Evolutionary conservation across 2,329 filamentous ascomycete species (phyloP).

Genomic region (Hymenoscyphus fraxineus): DNA sequence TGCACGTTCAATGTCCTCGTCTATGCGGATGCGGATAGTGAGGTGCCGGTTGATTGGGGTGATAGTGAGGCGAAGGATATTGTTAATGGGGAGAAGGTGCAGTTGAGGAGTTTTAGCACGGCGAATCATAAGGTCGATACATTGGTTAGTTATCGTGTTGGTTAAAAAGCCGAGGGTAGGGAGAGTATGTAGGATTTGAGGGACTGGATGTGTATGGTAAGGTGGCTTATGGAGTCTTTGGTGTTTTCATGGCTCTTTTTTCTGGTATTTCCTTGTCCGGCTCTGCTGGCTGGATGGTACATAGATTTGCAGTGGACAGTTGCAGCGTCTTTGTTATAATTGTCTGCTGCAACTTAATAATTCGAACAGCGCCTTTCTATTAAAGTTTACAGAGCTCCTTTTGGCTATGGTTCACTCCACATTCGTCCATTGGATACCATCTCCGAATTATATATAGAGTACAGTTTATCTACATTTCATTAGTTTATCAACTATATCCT

Average conservation of each 20-base stretch:
- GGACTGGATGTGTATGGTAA: not conserved
- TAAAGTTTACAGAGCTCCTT: too few relatives aligned
- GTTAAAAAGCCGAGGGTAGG: not conserved
- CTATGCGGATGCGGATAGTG: constrained; percentile 93
- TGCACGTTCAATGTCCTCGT: constrained; percentile 99
- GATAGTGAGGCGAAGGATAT: constrained; percentile 99
- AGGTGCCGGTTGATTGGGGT: constrained; percentile 97
- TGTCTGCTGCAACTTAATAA: too few relatives aligned
- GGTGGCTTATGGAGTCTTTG: constrained; percentile 1
- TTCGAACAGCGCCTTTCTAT: too few relatives aligned
- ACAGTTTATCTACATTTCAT: too few relatives aligned
- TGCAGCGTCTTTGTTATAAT: too few relatives aligned
- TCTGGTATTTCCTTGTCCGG: not conserved
- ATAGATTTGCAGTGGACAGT: too few relatives aligned
- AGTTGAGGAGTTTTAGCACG: constrained; percentile 93
- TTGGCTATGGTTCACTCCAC: too few relatives aligned
- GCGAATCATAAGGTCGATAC: constrained; percentile 93
- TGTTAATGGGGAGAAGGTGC: constrained; percentile 84
- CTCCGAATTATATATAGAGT: too few relatives aligned
- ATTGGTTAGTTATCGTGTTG: constrained; percentile 81
- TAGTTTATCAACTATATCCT: too few relatives aligned
- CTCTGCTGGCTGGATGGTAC: not conserved
- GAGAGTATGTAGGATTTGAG: not conserved
- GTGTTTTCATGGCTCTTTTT: not conserved
- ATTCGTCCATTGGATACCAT: too few relatives aligned